phyloP scores from a whole-genome alignment of 768 basidiomycete genomes.

The Scleroderma citrinum region DNA sequence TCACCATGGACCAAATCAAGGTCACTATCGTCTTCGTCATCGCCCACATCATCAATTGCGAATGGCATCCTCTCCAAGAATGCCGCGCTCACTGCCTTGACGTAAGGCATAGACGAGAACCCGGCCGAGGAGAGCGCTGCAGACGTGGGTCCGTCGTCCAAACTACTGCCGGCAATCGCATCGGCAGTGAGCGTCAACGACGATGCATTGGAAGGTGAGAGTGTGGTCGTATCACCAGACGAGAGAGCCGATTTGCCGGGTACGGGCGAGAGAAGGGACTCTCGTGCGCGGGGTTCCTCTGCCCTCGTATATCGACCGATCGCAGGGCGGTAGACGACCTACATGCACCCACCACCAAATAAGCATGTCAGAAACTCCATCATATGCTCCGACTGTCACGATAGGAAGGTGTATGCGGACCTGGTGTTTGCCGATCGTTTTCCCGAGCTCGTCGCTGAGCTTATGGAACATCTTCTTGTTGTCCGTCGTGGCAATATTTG shows the following conservation, averaged over 20 bases:
- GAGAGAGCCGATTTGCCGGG: conserved; percentile 47
- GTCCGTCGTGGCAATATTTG: conserved; percentile 81
- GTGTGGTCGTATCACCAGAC: conserved; percentile 29
- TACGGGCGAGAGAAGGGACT: conserved; percentile 71
- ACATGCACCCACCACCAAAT: neutral
- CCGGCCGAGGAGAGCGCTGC: conserved; percentile 17
- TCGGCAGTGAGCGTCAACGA: conserved; percentile 51
- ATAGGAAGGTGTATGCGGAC: conserved; percentile 29
- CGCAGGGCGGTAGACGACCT: conserved; percentile 73
- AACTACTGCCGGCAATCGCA: conserved; percentile 10
- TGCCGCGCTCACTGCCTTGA: conserved; percentile 73
- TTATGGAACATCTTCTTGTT: conserved; percentile 94
- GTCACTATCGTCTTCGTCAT: conserved; percentile 70
- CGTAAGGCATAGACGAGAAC: conserved; percentile 56
- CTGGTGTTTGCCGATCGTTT: conserved; percentile 91
- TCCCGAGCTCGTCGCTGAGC: conserved; percentile 90
- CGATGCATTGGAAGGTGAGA: conserved; percentile 25
- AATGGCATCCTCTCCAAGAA: conserved; percentile 91
- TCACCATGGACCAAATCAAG: conserved; percentile 43
- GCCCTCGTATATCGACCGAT: conserved; percentile 81
- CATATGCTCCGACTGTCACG: no score
- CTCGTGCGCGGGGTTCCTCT: conserved; percentile 84
- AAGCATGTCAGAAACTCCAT: neutral
- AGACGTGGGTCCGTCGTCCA: conserved; percentile 21
- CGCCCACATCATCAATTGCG: conserved; percentile 90